Evolutionary conservation across 306 rosid species (phyloP), one percentile per base, ranked within the genome.

Genomic region (Clitoria ternatea): DNA sequence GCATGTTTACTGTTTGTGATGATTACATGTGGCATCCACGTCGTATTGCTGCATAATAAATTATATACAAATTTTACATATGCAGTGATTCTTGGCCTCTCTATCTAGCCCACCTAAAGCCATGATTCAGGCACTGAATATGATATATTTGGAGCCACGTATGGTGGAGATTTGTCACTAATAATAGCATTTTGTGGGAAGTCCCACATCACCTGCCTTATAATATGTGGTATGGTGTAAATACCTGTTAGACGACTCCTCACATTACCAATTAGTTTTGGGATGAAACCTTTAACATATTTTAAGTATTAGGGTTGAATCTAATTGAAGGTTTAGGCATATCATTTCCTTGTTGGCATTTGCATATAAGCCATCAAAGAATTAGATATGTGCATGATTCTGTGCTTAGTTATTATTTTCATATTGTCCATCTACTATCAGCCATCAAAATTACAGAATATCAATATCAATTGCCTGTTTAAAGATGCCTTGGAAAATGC

Each of bases 391-490:
- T 12, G 24, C 26, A 8, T 30, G 44, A 17, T 44, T 63, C 36
- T 54, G 39, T 63, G 68, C 42, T 70, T 56, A 59, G 37, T 69
- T 37, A 32, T 72, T 60, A 14, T 39, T 40, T 20, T 36, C 62
- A 68, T 60, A 11, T 20, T 44, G 2, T 18, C 19, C 69, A 29
- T 61, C 52, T 61, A 74, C 61, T 14, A 27, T 63, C 67, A 62
- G 67, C 26, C 20, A 29, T 49, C 64, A 63, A 65, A n/a, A n/a
- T 4, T 47, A 26, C 40, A 47, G 56, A 73, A 80, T 63, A 17
- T 61, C 47, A 35, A 49, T 27, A 27, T 66, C 29, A 44, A 14
- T 12, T 12, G 10, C 47, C 35, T 50, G 47, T 3, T 45, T 36
- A 26, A 43, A 7, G 66, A 32, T 37, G 36, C 11, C 37, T 24